These are phyloP conservation scores for Lathyrus tuberosus DNA, from an alignment of 306 rosid species.

Conservation along the genomic window DNA sequence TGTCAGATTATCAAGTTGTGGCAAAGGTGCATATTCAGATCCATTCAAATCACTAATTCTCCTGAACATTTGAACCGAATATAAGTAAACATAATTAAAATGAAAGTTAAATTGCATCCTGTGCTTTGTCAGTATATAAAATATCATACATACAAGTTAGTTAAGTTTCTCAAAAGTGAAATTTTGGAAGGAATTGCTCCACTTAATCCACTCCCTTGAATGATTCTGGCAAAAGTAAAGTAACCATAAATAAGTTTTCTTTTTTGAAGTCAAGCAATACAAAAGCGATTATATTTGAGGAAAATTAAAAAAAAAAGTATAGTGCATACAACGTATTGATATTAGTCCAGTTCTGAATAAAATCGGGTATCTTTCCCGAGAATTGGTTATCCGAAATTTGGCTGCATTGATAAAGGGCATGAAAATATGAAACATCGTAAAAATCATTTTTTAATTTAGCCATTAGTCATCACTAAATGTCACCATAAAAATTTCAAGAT, in stretches of 20 bases:
- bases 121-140: background rate
- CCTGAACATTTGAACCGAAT: constrained; percentile 48
- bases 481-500: constrained; percentile 34
- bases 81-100: constrained; percentile 3
- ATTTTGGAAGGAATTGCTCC: too few species aligned
- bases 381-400: too few species aligned
- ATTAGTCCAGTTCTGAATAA: too few species aligned
- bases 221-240: constrained; percentile 48
- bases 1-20: constrained; percentile 40
- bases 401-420: too few species aligned
- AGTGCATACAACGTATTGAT: too few species aligned
- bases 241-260: background rate
- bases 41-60: constrained; percentile 79
- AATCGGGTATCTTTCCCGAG: constrained; percentile 66
- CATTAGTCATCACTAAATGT: too few species aligned
- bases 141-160: constrained; percentile 60
- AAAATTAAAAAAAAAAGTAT: too few species aligned
- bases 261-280: constrained; percentile 18
- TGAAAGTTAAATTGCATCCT: background rate
- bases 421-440: too few species aligned
- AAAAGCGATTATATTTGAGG: too few species aligned
- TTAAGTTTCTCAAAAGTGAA: constrained; percentile 45
- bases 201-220: too few species aligned
- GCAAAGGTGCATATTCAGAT: constrained; percentile 51
- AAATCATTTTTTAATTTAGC: too few species aligned